Percentiles rank a stretch among this genome's conserved stretches.
phyloP scores from a whole-genome alignment of 2,329 filamentous ascomycete genomes.

The Fusarium sp. region DNA sequence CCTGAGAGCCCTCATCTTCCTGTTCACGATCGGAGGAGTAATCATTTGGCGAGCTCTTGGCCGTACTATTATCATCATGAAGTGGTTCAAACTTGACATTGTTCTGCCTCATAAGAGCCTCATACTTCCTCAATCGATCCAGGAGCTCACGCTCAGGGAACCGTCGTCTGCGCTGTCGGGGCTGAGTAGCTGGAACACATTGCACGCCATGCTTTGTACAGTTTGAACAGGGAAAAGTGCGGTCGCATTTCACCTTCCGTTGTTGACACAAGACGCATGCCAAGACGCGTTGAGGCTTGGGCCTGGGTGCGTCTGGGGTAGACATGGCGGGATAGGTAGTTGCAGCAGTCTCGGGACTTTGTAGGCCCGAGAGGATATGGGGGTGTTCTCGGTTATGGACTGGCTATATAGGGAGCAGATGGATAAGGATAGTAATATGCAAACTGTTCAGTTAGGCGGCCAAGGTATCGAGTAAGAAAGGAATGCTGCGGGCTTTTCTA shows the following conservation, averaged over 20 bases:
- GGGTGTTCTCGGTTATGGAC: neutral
- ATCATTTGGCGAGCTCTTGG: neutral
- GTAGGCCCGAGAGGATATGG: neutral
- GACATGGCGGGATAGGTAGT: conserved; percentile 9
- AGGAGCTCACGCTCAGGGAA: conserved; percentile 70
- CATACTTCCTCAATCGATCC: conserved; percentile 66
- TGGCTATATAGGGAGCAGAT: too few relatives aligned
- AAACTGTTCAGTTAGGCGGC: neutral
- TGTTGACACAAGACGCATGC: conserved; percentile 72
- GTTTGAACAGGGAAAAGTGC: conserved; percentile 66
- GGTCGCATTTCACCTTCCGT: conserved; percentile 72
- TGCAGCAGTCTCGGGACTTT: neutral
- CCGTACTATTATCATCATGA: conserved; percentile 31
- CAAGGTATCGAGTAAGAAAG: neutral
- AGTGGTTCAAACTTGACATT: conserved; percentile 65
- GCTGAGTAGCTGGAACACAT: conserved; percentile 56
- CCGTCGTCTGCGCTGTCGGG: conserved; percentile 50
- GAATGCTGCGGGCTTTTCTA: conserved; percentile 18
- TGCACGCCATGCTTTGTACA: conserved; percentile 58
- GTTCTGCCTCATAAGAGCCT: conserved; percentile 65
- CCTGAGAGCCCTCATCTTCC: neutral
- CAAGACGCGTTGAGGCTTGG: conserved; percentile 48
- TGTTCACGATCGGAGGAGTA: conserved; percentile 24
- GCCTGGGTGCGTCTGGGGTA: neutral
- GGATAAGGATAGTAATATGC: neutral